Evolutionary conservation across 805 yeast genomes (phyloP).

Genomic region (Yarrowia sp.): DNA sequence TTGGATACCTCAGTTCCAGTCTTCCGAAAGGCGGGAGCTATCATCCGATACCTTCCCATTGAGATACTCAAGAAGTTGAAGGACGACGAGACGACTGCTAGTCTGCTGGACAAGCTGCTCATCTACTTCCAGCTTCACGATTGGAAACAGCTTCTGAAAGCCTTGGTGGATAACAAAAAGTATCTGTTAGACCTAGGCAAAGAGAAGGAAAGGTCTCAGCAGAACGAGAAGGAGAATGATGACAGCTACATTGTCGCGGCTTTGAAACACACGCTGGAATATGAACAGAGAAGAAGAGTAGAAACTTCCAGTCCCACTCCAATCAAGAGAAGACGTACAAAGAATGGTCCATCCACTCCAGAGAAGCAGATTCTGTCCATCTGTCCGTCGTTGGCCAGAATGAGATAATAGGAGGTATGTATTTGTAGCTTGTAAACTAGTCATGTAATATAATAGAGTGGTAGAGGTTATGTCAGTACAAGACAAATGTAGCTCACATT

Average conservation of each 20-base stretch:
- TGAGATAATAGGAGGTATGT: not conserved
- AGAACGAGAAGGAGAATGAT: not conserved
- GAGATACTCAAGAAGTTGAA: not conserved
- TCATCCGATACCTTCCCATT: conserved; percentile 1
- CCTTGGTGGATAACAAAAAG: not conserved
- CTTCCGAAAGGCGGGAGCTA: conserved; percentile 8
- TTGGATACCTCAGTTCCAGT: not conserved
- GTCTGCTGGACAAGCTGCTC: not conserved
- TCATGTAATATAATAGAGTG: conserved; percentile 1
- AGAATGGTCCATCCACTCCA: not conserved
- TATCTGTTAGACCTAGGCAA: too few relatives aligned
- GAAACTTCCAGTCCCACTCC: not conserved
- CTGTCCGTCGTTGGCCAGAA: not conserved
- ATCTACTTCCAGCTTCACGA: not conserved
- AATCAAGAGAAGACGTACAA: not conserved
- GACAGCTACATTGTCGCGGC: not conserved
- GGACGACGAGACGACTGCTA: not conserved
- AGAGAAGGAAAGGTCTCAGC: too few relatives aligned
- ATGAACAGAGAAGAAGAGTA: not conserved
- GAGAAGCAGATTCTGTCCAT: not conserved
- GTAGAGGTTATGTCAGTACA: not conserved
- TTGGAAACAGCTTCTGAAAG: not conserved
- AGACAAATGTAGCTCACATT: too few relatives aligned
- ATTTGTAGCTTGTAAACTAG: not conserved
- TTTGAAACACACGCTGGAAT: not conserved